Evolutionary conservation across 768 basidiomycete genomes (phyloP).

Genomic region (Auriscalpium orientale): DNA sequence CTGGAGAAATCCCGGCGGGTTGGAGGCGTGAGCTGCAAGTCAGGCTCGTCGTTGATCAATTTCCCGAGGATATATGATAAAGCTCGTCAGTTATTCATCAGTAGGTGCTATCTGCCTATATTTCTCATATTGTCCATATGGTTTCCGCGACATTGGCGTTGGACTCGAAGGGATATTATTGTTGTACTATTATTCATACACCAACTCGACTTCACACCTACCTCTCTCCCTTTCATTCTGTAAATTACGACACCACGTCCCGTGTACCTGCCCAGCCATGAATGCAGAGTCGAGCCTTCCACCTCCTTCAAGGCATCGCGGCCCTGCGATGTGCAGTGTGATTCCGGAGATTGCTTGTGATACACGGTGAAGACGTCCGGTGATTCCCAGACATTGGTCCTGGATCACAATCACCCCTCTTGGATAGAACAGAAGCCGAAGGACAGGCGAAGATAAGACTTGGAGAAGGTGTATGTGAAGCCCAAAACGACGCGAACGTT

Average conservation of each 20-base stretch:
- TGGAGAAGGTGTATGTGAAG: neutral
- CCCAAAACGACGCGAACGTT: neutral
- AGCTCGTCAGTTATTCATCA: neutral
- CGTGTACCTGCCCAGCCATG: neutral
- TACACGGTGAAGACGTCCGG: neutral
- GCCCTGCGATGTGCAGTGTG: neutral
- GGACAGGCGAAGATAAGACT: neutral
- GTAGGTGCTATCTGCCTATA: neutral
- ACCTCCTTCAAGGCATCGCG: too few species aligned
- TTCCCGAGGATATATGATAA: too few species aligned
- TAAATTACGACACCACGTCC: neutral
- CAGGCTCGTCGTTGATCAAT: neutral
- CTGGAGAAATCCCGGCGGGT: neutral
- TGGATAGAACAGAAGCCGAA: neutral
- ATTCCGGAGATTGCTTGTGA: neutral
- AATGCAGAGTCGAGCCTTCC: neutral
- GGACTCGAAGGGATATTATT: neutral
- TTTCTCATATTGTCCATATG: neutral
- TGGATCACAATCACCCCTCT: neutral
- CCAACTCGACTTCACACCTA: neutral
- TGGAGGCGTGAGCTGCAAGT: conserved; percentile 1
- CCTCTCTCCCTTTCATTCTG: neutral
- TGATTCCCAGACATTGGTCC: neutral
- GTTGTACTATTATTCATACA: neutral
- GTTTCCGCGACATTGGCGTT: neutral